Evolutionary conservation across 176 grass and related monocot species (phyloP), one percentile per base, ranked within the genome.

Genomic region (Saccharum officinarum): DNA sequence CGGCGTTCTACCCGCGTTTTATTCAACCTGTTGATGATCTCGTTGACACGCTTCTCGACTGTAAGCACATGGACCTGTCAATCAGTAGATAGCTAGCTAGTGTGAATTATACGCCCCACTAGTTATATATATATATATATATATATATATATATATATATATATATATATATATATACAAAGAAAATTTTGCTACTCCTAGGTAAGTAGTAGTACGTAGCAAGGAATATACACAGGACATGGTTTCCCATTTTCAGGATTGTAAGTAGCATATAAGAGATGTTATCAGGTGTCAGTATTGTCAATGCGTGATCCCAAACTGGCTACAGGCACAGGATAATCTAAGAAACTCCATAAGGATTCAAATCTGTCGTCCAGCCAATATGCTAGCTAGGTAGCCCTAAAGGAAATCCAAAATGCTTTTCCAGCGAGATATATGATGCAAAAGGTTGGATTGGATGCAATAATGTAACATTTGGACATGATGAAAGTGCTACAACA

Each of bases 1-100:
- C 86, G 84, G 75, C 97, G 92, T 52, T 94, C 93, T 17, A 99
- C 97, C 77, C 88, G 93, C 52, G 97, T 99, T 84, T 99, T 99
- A 68, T 96, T 95, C 88, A 99, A 77, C 88, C 93, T 92, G 76
- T 92, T 99, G 75, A 96, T 80, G 66, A 94, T 89, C 83, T 99
- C 97, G n/a, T 96, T 99, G 39, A 96, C 89, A 67, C 93, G 92
- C 77, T 94, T 99, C 90, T 99, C 97, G 6, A 99, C 90, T 45
- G 63, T 91, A 68, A 99, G 73, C 34, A 83, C 79, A 65, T 70
- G 93, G 10, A 94, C 97, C 97, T 99, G 78, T 67, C 47, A 75
- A 39, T 20, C 33, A 71, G n/a, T 22, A 25, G 8, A 40, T 18
- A 23, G 39, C 11, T 18, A 23, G 39, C 11, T 30, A 30, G n/a